A percentile compares a stretch with the other conserved stretches of the same genome.
phyloP scores from a whole-genome alignment of 2,329 filamentous ascomycete species.

The Cladosporium sp. region DNA sequence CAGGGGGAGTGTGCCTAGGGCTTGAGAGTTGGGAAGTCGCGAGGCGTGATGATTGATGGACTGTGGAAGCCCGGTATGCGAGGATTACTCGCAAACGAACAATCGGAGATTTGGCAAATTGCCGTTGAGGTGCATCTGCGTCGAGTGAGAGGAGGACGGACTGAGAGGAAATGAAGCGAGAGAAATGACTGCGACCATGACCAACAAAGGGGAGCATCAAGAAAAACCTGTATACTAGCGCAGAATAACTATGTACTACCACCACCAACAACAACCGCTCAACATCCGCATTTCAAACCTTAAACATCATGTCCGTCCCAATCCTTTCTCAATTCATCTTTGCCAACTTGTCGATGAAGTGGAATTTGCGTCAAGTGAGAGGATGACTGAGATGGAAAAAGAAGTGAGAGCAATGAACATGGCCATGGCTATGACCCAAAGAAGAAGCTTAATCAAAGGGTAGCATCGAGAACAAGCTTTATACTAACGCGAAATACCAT shows the following conservation, averaged over 20 bases:
- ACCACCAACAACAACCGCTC: too few species aligned
- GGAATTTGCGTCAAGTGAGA: too few species aligned
- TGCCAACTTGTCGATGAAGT: too few species aligned
- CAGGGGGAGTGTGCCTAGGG: constrained; percentile 13
- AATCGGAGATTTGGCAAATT: not conserved
- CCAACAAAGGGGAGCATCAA: too few species aligned
- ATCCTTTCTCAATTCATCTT: too few species aligned
- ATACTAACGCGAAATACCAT: not conserved
- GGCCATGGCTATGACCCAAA: too few species aligned
- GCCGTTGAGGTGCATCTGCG: not conserved
- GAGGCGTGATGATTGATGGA: not conserved
- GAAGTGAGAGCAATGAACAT: too few species aligned
- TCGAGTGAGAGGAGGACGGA: not conserved
- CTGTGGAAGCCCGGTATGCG: not conserved
- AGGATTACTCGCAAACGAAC: not conserved
- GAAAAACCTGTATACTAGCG: too few species aligned
- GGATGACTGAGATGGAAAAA: too few species aligned
- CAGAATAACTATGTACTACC: too few species aligned
- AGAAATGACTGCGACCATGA: not conserved
- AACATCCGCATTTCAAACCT: too few species aligned
- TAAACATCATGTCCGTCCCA: too few species aligned
- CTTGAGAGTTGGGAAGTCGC: not conserved
- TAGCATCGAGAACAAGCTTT: not conserved
- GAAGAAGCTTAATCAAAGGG: not conserved
- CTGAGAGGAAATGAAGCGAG: not conserved